phyloP scores from a whole-genome alignment of 2,329 filamentous ascomycete species.

The Bipolaris victoriae region DNA sequence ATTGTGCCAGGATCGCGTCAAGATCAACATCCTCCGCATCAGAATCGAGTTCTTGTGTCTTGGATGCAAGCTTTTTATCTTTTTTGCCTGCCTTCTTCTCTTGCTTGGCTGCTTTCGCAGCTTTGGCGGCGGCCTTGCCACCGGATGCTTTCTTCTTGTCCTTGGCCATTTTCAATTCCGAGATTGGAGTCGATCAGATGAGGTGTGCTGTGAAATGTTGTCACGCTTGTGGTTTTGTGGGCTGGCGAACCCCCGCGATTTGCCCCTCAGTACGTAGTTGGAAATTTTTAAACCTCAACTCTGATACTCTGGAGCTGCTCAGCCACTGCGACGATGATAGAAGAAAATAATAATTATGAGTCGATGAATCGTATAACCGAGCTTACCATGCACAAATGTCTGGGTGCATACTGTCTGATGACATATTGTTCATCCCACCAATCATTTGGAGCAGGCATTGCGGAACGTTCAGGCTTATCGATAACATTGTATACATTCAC shows the following conservation, averaged over 20 bases:
- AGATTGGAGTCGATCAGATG: background rate
- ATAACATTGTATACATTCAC: constrained; percentile 24
- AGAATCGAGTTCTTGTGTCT: constrained; percentile 76
- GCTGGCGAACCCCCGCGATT: constrained; percentile 10
- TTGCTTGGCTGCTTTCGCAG: constrained; percentile 71
- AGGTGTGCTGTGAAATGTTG: background rate
- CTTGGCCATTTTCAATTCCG: constrained; percentile 53
- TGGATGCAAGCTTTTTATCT: constrained; percentile 80
- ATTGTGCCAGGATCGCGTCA: constrained; percentile 90
- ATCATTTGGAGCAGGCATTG: constrained; percentile 25
- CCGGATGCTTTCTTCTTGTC: constrained; percentile 59
- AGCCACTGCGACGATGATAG: background rate
- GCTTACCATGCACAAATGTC: background rate
- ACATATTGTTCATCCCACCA: background rate
- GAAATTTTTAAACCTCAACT: constrained; percentile 23
- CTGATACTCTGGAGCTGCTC: background rate
- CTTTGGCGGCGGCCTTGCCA: constrained; percentile 57
- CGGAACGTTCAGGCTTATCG: constrained; percentile 26
- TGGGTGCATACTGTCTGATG: background rate
- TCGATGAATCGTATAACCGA: too few relatives aligned
- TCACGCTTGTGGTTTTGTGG: background rate
- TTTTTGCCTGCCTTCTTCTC: constrained; percentile 77
- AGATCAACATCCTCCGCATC: constrained; percentile 93
- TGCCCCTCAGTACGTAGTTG: constrained; percentile 24
- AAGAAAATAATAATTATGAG: background rate